phyloP scores from a whole-genome alignment of 2,329 filamentous ascomycete genomes.

The Cladophialophora immunda region DNA sequence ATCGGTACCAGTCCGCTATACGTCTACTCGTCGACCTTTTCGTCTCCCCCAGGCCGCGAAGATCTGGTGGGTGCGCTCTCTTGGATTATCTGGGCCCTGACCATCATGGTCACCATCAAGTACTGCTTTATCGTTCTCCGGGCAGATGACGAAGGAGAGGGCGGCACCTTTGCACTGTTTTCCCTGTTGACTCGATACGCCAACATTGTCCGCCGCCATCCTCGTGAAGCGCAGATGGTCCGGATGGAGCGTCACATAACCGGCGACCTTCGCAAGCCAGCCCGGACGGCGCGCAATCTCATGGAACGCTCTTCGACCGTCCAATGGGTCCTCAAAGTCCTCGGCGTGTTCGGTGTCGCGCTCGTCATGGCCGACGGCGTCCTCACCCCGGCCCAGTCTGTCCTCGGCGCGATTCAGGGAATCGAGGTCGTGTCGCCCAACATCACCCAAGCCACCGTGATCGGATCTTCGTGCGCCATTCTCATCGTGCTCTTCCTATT shows the following conservation, averaged over 20 bases:
- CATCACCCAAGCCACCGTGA: constrained; percentile 56
- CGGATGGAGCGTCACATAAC: constrained; percentile 58
- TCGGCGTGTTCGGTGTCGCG: constrained; percentile 64
- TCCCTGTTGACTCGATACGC: constrained; percentile 62
- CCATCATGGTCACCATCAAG: constrained; percentile 66
- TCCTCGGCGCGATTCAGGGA: constrained; percentile 65
- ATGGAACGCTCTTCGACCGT: constrained; percentile 59
- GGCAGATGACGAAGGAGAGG: constrained; percentile 67
- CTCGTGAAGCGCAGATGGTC: constrained; percentile 56
- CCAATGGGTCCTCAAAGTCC: constrained; percentile 58
- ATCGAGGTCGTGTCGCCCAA: constrained; percentile 58
- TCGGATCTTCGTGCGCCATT: constrained; percentile 63
- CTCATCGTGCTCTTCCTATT: constrained; percentile 62
- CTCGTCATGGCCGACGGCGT: constrained; percentile 66
- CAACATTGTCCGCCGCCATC: constrained; percentile 63
- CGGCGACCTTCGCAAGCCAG: constrained; percentile 55
- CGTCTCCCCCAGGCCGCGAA: constrained; percentile 51
- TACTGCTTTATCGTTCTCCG: constrained; percentile 64
- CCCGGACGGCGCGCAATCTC: constrained; percentile 53
- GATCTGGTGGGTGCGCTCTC: constrained; percentile 64
- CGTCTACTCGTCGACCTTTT: constrained; percentile 65
- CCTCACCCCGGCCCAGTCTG: constrained; percentile 65
- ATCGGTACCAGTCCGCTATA: constrained; percentile 67
- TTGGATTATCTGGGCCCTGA: constrained; percentile 64
- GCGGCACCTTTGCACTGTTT: constrained; percentile 65